phyloP scores from a whole-genome alignment of 2,329 filamentous ascomycete genomes.

The Pyrenophora graminea region DNA sequence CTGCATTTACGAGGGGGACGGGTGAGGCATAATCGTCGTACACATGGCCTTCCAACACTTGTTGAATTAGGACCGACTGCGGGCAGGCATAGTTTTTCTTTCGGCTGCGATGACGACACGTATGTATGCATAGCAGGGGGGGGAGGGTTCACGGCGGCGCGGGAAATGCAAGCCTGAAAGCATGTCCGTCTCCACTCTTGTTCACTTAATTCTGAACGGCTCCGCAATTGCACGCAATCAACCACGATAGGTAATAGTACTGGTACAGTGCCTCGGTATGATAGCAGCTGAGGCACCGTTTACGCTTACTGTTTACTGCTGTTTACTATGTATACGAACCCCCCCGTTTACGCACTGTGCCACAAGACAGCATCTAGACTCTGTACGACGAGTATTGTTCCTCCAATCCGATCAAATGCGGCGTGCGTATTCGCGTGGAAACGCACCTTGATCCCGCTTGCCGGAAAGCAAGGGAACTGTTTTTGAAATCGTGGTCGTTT shows the following conservation, averaged over 20 bases:
- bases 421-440: constrained; percentile 5
- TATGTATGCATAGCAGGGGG: constrained; percentile 24
- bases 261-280: constrained; percentile 14
- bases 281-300: constrained; percentile 13
- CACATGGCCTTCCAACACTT: constrained; percentile 29
- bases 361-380: constrained; percentile 9
- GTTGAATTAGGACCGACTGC: constrained; percentile 15
- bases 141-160: constrained; percentile 19
- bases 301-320: constrained; percentile 1
- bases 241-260: neutral
- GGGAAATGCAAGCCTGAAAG: constrained; percentile 14
- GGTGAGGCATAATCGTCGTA: constrained; percentile 26
- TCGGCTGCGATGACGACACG: constrained; percentile 31
- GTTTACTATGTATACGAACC: neutral
- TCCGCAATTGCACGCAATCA: constrained; percentile 3
- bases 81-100: constrained; percentile 11
- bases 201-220: constrained; percentile 7
- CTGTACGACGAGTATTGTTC: constrained; percentile 16
- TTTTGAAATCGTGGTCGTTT: too few relatives aligned
- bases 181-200: constrained; percentile 17
- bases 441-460: too few relatives aligned
- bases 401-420: constrained; percentile 22
- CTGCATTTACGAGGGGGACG: constrained; percentile 8
- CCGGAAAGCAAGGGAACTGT: neutral
- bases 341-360: neutral